Conservation (phyloP, 305 asterid species). For the Fraxinus floribunda region DNA sequence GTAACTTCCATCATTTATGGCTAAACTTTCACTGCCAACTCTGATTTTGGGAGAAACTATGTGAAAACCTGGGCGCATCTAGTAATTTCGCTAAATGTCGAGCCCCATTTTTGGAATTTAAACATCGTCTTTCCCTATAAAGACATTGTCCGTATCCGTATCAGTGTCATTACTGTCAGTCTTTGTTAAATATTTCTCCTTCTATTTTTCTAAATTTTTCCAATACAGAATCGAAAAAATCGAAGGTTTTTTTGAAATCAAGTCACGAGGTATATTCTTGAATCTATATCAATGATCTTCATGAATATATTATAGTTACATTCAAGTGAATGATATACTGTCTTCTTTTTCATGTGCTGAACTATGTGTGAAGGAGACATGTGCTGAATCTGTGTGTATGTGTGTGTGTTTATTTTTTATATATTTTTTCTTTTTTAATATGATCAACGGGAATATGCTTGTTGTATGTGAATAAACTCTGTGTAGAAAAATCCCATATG, state of each 20-base stretch:
- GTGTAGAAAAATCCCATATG: neutral
- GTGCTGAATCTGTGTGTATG: conserved; percentile 15
- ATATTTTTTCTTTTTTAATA: conserved; percentile 1
- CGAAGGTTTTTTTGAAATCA: neutral
- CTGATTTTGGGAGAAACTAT: neutral
- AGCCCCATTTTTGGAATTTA: conserved; percentile 31
- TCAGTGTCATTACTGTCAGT: neutral
- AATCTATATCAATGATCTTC: neutral
- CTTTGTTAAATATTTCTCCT: neutral
- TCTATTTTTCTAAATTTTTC: neutral
- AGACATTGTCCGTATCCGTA: conserved; percentile 19
- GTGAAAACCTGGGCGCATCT: conserved; percentile 11
- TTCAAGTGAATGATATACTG: neutral
- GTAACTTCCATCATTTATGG: conserved; percentile 28
- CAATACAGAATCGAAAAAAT: neutral
- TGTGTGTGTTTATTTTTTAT: neutral
- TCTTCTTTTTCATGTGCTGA: neutral
- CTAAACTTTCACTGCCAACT: conserved; percentile 12
- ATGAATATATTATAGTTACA: neutral
- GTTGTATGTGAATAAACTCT: neutral
- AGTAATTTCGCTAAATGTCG: conserved; percentile 27
- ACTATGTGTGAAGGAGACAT: neutral
- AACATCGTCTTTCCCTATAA: conserved; percentile 28
- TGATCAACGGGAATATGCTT: conserved; percentile 12
- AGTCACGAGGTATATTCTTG: neutral